Percentiles rank a stretch among this genome's conserved stretches.
These are phyloP conservation scores for Cokeromyces recurvatus DNA, from an alignment of 371 early-diverging fungal genomes.

Conservation along the genomic window DNA sequence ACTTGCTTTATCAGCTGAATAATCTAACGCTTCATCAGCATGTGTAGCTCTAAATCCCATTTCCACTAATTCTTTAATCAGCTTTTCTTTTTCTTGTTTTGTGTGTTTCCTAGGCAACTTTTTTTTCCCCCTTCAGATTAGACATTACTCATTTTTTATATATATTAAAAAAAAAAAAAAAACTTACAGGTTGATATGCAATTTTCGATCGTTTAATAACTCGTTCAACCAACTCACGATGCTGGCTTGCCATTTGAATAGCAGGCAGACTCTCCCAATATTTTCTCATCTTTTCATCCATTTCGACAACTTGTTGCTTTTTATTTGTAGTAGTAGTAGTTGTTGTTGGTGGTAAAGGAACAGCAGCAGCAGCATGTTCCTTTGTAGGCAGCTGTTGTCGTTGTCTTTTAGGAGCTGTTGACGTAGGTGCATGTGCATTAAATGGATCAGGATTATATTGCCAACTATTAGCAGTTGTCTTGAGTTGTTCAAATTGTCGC, in stretches of 20 bases:
- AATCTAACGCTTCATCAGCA: slow-evolving; percentile 68
- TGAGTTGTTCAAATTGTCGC: slow-evolving; percentile 55
- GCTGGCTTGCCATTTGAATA: slow-evolving; percentile 64
- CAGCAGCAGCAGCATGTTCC: slow-evolving; percentile 33
- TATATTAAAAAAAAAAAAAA: no score
- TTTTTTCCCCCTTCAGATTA: no score
- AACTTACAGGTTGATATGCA: slow-evolving; percentile 24
- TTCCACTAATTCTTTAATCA: slow-evolving; percentile 42
- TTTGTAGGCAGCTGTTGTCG: slow-evolving; percentile 17
- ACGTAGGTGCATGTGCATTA: slow-evolving; percentile 37
- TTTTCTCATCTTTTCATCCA: slow-evolving; percentile 38
- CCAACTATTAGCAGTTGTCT: slow-evolving; percentile 47
- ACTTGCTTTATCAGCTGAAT: slow-evolving; percentile 43
- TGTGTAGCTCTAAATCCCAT: slow-evolving; percentile 76
- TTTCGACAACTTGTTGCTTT: slow-evolving; percentile 8
- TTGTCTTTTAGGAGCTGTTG: slow-evolving; percentile 17
- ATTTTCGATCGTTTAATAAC: slow-evolving; percentile 46
- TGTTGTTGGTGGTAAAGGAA: slow-evolving; percentile 33
- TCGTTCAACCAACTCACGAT: slow-evolving; percentile 59
- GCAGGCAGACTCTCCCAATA: slow-evolving; percentile 72
- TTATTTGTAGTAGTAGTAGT: slow-evolving; percentile 1
- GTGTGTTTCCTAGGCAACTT: slow-evolving; percentile 24
- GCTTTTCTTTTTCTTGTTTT: slow-evolving; percentile 31
- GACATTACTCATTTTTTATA: no score
- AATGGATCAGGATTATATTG: slow-evolving; percentile 80